Evolutionary conservation across 192 early-diverging fungal genomes (phyloP).

Genomic region (Podila epigama): DNA sequence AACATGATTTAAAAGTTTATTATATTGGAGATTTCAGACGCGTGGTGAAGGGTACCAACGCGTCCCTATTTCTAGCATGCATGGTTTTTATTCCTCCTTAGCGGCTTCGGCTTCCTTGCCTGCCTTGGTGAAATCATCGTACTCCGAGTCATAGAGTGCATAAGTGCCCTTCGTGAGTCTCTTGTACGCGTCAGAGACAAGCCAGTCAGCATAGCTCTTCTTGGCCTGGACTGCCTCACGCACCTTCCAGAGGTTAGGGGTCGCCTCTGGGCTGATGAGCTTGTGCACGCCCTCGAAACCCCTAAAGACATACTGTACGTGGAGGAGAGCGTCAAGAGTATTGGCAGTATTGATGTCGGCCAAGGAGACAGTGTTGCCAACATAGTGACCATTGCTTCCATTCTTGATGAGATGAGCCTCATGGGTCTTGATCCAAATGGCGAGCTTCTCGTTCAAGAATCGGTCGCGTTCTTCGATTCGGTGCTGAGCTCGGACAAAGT

Average conservation of each 20-base stretch:
- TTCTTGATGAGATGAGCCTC: slow-evolving; percentile 51
- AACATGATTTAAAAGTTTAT: no score
- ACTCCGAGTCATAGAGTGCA: neutral
- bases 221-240: slow-evolving; percentile 1
- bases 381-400: slow-evolving; percentile 58
- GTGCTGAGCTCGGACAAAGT: neutral
- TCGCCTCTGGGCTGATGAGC: neutral
- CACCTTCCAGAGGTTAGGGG: slow-evolving; percentile 8
- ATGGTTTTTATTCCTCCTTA: no score
- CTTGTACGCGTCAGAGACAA: neutral
- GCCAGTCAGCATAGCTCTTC: slow-evolving; percentile 1
- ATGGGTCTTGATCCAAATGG: slow-evolving; percentile 32
- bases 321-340: neutral
- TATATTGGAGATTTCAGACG: no score
- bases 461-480: neutral
- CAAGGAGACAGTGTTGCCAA: slow-evolving; percentile 50
- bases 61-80: no score
- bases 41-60: no score
- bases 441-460: slow-evolving; percentile 7
- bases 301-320: neutral
- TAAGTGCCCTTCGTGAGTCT: neutral
- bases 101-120: no score
- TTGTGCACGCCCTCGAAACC: neutral
- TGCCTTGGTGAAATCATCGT: neutral
- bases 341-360: slow-evolving; percentile 36